phyloP scores from a whole-genome alignment of 768 basidiomycete genomes.

The Punctularia strigosozonata region DNA sequence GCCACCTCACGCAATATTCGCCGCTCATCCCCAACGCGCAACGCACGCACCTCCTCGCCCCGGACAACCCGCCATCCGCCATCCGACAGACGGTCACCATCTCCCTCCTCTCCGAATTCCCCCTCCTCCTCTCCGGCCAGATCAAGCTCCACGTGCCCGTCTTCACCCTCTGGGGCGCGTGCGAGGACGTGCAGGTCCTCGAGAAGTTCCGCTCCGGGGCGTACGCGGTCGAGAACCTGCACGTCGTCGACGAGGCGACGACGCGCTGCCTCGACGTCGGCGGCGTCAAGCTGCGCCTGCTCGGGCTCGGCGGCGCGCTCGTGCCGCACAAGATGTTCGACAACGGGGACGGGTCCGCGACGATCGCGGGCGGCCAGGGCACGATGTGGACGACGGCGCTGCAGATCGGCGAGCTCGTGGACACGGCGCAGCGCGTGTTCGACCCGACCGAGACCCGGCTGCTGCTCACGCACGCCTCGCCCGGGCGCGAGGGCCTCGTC shows the following conservation, averaged over 20 bases:
- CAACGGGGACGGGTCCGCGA: constrained; percentile 87
- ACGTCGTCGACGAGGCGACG: constrained; percentile 92
- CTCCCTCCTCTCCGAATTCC: constrained; percentile 86
- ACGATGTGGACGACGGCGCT: constrained; percentile 99
- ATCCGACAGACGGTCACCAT: constrained; percentile 70
- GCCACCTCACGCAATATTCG: constrained; percentile 94
- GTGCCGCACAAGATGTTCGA: constrained; percentile 93
- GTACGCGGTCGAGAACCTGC: constrained; percentile 81
- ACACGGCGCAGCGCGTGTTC: constrained; percentile 90
- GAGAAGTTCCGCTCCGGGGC: constrained; percentile 84
- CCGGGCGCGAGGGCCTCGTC: constrained; percentile 88
- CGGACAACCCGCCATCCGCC: constrained; percentile 52
- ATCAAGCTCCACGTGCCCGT: constrained; percentile 89
- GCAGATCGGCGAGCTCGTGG: constrained; percentile 95
- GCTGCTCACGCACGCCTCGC: constrained; percentile 83
- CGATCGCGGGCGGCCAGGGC: constrained; percentile 96
- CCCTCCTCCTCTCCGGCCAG: constrained; percentile 79
- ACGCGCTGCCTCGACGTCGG: constrained; percentile 86
- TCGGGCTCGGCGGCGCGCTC: constrained; percentile 94
- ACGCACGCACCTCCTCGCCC: constrained; percentile 63
- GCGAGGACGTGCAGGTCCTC: constrained; percentile 87
- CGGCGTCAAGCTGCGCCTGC: constrained; percentile 83
- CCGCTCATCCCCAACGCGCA: constrained; percentile 82
- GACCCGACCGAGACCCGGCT: constrained; percentile 91
- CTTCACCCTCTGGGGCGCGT: constrained; percentile 94